phyloP scores from a whole-genome alignment of 306 rosid genomes.

The Malus orientalis region DNA sequence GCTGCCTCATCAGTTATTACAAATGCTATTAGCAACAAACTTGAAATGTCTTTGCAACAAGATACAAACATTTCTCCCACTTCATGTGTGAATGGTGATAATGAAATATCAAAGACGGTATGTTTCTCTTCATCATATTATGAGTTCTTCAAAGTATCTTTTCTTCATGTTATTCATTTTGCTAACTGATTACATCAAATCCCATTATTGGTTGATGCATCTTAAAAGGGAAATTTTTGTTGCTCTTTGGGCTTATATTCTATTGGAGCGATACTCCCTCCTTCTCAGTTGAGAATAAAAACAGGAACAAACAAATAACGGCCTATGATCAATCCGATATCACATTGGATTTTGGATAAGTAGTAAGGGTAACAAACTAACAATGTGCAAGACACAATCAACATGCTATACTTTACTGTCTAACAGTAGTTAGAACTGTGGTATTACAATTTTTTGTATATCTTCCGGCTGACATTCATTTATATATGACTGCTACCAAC shows the following conservation, averaged over 20 bases:
- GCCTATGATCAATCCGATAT: background rate
- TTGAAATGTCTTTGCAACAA: slow-evolving; percentile 8
- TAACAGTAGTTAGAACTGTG: background rate
- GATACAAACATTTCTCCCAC: slow-evolving; percentile 11
- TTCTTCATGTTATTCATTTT: background rate
- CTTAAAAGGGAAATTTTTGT: background rate
- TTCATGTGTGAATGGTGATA: slow-evolving; percentile 14
- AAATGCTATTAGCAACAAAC: slow-evolving; percentile 3
- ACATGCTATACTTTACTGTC: background rate
- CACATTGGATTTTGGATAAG: background rate
- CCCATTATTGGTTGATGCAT: background rate
- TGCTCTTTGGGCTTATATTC: background rate
- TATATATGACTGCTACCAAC: background rate
- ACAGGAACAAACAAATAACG: background rate
- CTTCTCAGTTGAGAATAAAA: background rate
- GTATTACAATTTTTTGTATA: background rate
- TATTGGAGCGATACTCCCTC: background rate
- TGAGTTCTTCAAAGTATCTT: background rate
- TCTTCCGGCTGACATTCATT: background rate
- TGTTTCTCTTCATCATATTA: slow-evolving; percentile 8
- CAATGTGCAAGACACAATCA: background rate
- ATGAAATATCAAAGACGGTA: slow-evolving; percentile 35
- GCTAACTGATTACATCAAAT: background rate
- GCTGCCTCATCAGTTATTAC: slow-evolving; percentile 11
- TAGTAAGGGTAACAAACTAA: background rate